phyloP scores from a whole-genome alignment of 1,284 basidiomycete genomes.

The Cutaneotrichosporon daszewskae region DNA sequence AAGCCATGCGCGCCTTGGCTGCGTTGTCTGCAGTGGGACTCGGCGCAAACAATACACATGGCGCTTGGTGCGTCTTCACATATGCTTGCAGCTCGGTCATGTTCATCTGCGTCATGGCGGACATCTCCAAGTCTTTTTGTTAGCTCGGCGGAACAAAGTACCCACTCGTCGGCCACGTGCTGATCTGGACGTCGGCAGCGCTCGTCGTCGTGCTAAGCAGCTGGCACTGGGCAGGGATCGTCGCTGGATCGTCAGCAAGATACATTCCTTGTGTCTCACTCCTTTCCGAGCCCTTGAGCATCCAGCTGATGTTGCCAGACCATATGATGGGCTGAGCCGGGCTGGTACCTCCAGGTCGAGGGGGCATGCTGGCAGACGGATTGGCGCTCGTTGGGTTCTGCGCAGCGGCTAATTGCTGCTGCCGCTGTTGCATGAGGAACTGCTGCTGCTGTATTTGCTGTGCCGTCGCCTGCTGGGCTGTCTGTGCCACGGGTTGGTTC shows the following conservation, averaged over 20 bases:
- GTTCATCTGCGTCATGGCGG: constrained; percentile 12
- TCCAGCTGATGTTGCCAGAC: constrained; percentile 16
- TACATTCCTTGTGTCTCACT: constrained; percentile 8
- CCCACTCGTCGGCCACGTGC: constrained; percentile 16
- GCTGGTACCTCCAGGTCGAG: constrained; percentile 1
- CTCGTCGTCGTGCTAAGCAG: constrained; percentile 8
- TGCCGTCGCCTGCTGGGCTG: constrained; percentile 1
- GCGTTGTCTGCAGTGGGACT: constrained; percentile 4
- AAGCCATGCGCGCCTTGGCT: constrained; percentile 11
- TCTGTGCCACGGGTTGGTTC: background rate
- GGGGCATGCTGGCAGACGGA: constrained; percentile 1
- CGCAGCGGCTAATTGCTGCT: constrained; percentile 3
- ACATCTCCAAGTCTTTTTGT: constrained; percentile 15
- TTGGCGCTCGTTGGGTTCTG: background rate
- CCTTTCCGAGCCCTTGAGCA: constrained; percentile 9
- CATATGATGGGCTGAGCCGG: constrained; percentile 9
- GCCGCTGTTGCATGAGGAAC: background rate
- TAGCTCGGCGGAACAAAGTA: background rate
- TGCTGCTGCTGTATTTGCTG: constrained; percentile 11
- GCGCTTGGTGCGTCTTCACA: constrained; percentile 15
- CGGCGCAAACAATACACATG: constrained; percentile 17
- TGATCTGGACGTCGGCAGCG: constrained; percentile 8
- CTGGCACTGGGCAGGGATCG: constrained; percentile 16
- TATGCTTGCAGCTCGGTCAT: constrained; percentile 17
- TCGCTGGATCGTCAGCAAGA: constrained; percentile 1